Base-by-base conservation (phyloP, 441 rosid genomes). In the Populus tomentosa region DNA sequence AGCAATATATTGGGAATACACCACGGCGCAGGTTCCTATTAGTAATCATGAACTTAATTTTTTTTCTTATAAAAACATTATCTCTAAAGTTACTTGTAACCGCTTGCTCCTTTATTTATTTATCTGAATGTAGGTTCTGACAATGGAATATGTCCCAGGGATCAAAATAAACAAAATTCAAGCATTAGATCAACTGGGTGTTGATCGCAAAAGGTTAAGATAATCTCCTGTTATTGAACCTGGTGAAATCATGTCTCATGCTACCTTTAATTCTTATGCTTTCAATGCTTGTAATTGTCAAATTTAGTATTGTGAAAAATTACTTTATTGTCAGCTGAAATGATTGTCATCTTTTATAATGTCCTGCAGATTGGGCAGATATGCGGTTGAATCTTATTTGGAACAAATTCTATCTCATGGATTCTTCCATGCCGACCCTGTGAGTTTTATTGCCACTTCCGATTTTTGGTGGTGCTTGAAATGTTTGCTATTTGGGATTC, bases 61-160 rank as follows among this genome's bases (percentile, higher is more conserved):
- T 46, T 10, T 50, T 62, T 6, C 10, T 40, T 74, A 26, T 64
- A 38, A 68, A 67, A 42, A 35, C 59, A 20, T 35, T 32, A 65
- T 8, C 73, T 62, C 69, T 63, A 16, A 50, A 36, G 36, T 63
- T 67, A 40, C 67, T 28, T 42, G 2, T 71, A 13, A 28, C 46
- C 11, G 71, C 26, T 73, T 62, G 32, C 68, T 77, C 38, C 28
- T 75, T 70, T 69, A 23, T 70, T 69, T 72, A 18, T 72, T 77
- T 73, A 18, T 77, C 33, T 75, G 10, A 69, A 38, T 88, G 81
- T 71, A 96, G 98, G 82, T 94, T 82, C 83, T 96, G 84, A 91
- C 98, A 70, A 92, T 96, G 98, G 99, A 96, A 84, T 92, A 96
- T 86, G 99, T 96, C 78, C 99, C 99, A 13, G 99, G 99, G 78